A percentile compares a stretch with the other conserved stretches of the same genome.
Evolutionary conservation across 257 asterid genomes (phyloP).

Genomic region (Capsicum rhomboideum): DNA sequence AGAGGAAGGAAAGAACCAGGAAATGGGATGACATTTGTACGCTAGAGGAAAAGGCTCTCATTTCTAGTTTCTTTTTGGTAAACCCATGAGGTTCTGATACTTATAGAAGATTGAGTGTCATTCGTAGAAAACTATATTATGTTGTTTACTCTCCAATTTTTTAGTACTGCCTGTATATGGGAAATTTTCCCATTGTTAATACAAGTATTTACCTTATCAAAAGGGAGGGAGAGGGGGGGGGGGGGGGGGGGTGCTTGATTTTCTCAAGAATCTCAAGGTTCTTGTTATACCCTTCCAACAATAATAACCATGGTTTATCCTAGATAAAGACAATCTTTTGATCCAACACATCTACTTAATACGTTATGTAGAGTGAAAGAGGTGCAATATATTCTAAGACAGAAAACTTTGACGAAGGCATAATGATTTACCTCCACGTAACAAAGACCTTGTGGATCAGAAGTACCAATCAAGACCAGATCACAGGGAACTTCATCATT

Average conservation of each 20-base stretch:
- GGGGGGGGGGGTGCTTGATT: not conserved
- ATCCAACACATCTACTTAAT: not conserved
- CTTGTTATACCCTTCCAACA: not conserved
- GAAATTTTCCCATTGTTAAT: not conserved
- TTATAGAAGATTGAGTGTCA: not conserved
- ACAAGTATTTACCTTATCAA: not conserved
- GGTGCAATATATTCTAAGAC: not conserved
- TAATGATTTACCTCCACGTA: constrained; percentile 69
- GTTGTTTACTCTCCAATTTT: not conserved
- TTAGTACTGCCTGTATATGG: not conserved
- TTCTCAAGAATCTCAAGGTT: not conserved
- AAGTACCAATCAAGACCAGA: constrained; percentile 86
- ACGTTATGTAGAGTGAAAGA: not conserved
- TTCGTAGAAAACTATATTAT: not conserved
- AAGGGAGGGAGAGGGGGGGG: not conserved
- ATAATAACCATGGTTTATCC: not conserved
- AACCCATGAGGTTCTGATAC: not conserved
- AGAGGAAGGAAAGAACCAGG: not conserved
- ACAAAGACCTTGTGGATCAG: constrained; percentile 91
- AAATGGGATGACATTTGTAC: not conserved
- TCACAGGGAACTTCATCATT: constrained; percentile 99
- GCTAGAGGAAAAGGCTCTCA: not conserved
- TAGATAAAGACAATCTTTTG: constrained; percentile 8
- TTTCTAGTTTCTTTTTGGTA: not conserved
- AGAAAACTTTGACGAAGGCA: not conserved